Percentiles rank a stretch among this genome's conserved stretches.
Evolutionary conservation across 23 red algal species (phyloP).

Genomic region (Gracilaria caudata): DNA sequence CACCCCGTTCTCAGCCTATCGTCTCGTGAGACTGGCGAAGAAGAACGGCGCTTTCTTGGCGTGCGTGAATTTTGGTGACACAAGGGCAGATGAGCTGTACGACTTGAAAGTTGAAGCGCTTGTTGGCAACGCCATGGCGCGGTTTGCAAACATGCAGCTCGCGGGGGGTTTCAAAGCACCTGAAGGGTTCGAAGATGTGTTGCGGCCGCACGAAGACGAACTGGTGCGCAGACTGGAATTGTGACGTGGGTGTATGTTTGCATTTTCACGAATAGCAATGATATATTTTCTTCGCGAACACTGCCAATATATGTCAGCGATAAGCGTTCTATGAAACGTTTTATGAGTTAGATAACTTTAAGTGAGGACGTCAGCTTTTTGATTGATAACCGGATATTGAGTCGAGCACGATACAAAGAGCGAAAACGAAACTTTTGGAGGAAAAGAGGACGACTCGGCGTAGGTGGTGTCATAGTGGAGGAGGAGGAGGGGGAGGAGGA

Average conservation of each 20-base stretch:
- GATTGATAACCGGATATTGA: neutral
- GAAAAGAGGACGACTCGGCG: neutral
- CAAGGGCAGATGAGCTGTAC: constrained; percentile 71
- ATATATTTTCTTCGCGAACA: neutral
- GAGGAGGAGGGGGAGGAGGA: neutral
- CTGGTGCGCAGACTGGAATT: constrained; percentile 24
- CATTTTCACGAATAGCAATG: constrained; percentile 13
- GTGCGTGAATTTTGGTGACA: constrained; percentile 72
- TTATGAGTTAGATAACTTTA: neutral
- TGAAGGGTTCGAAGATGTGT: constrained; percentile 15
- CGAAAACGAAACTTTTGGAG: neutral
- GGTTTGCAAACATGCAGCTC: constrained; percentile 29
- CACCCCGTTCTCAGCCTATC: constrained; percentile 62
- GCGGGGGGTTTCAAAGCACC: constrained; percentile 8
- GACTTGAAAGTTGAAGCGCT: constrained; percentile 70
- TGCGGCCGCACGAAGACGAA: constrained; percentile 12
- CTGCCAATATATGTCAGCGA: neutral
- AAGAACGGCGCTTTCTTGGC: constrained; percentile 42
- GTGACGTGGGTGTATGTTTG: neutral
- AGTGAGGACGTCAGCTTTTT: neutral
- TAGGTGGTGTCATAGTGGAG: neutral
- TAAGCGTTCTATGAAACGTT: neutral
- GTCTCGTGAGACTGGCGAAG: constrained; percentile 55
- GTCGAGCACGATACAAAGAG: neutral
- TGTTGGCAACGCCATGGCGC: constrained; percentile 57